These are phyloP conservation scores for Penicillium occitanis DNA, from an alignment of 2,329 filamentous ascomycete genomes.

Conservation along the genomic window DNA sequence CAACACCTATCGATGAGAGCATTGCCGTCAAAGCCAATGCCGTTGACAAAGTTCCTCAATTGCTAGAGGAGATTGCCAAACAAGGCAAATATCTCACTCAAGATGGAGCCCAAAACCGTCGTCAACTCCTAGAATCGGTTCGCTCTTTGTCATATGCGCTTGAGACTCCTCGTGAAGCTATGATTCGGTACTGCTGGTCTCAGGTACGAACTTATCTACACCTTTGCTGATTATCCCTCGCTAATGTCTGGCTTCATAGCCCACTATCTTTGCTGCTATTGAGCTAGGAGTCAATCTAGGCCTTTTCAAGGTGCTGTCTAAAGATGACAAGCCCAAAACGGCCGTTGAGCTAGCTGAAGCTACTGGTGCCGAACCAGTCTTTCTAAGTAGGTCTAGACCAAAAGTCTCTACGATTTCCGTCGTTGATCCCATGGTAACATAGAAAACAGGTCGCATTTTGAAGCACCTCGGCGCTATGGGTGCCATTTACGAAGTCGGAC, in stretches of 20 bases:
- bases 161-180: conserved; percentile 33
- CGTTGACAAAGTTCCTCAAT: conserved; percentile 23
- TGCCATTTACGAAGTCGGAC: conserved; percentile 31
- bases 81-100: conserved; percentile 23
- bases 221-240: neutral
- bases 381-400: conserved; percentile 21
- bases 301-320: conserved; percentile 21
- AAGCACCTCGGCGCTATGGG: conserved; percentile 44
- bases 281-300: conserved; percentile 23
- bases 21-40: conserved; percentile 24
- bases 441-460: conserved; percentile 33
- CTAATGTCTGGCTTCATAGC: conserved; percentile 1
- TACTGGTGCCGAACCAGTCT: conserved; percentile 22
- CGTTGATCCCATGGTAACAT: conserved; percentile 26
- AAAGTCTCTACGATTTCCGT: neutral
- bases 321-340: conserved; percentile 23
- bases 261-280: conserved; percentile 22
- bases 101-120: conserved; percentile 23
- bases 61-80: conserved; percentile 25
- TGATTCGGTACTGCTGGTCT: conserved; percentile 31
- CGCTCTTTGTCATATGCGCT: conserved; percentile 29
- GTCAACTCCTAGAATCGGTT: conserved; percentile 29
- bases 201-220: conserved; percentile 23
- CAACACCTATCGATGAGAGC: conserved; percentile 17
- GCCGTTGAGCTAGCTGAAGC: conserved; percentile 21